phyloP scores from a whole-genome alignment of 1,284 basidiomycete genomes.

The Takashimella tepidaria region DNA sequence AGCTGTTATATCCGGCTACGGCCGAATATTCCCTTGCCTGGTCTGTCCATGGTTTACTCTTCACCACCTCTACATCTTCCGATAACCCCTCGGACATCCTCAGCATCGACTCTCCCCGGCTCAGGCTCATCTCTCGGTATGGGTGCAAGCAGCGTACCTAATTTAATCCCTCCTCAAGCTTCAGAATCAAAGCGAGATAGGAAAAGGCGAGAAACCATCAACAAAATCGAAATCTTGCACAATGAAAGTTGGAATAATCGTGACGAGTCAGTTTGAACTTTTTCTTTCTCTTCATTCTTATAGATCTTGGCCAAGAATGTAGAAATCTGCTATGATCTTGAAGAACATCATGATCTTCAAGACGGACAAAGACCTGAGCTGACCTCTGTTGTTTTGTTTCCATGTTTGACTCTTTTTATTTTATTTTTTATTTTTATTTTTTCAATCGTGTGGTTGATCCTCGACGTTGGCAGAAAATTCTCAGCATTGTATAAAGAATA shows the following conservation, averaged over 20 bases:
- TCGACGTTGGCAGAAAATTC: slow-evolving; percentile 41
- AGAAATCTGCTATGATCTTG: no score
- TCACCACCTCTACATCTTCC: background rate
- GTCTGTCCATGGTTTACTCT: background rate
- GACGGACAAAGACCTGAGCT: no score
- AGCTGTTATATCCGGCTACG: background rate
- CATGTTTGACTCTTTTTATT: no score
- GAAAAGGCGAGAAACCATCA: slow-evolving; percentile 51
- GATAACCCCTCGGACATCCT: slow-evolving; percentile 12
- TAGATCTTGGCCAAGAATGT: no score
- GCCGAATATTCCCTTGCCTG: background rate
- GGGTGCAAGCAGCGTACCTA: background rate
- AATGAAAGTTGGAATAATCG: slow-evolving; percentile 49
- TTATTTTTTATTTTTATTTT: background rate
- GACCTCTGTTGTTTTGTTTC: no score
- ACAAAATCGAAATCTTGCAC: slow-evolving; percentile 51
- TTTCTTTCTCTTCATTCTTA: background rate
- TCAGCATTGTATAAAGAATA: slow-evolving; percentile 44
- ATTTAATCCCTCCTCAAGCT: slow-evolving; percentile 30
- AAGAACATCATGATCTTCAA: no score
- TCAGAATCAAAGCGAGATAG: slow-evolving; percentile 51
- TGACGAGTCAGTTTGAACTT: slow-evolving; percentile 46
- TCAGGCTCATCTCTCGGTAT: no score
- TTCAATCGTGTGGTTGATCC: no score
- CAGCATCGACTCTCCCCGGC: no score